Conservation (phyloP, 2,329 filamentous ascomycete species). For the Ascochyta lentis region DNA sequence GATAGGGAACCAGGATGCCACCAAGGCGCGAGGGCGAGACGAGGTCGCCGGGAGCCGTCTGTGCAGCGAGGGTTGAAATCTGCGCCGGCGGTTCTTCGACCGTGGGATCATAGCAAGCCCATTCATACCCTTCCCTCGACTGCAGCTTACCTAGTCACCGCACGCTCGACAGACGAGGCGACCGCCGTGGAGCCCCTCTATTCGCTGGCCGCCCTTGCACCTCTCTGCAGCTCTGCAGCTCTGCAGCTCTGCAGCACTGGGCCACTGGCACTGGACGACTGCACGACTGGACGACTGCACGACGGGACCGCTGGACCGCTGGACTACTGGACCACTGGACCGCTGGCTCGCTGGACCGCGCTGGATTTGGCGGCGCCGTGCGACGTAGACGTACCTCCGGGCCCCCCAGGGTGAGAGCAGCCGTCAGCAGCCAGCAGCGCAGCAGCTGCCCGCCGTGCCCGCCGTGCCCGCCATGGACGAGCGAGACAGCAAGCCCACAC, state of each 20-base stretch:
- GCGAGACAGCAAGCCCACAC: conserved; percentile 20
- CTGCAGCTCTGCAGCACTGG: background rate
- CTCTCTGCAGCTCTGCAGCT: conserved; percentile 7
- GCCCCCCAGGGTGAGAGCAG: background rate
- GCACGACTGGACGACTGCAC: no score
- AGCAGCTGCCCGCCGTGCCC: conserved; percentile 5
- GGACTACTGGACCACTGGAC: no score
- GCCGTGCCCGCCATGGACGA: conserved; percentile 21
- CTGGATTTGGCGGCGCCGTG: no score
- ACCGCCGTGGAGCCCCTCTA: background rate
- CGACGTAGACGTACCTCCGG: background rate
- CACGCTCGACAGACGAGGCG: background rate
- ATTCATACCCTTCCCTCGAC: background rate
- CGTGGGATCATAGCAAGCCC: background rate
- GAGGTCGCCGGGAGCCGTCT: background rate
- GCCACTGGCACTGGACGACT: background rate
- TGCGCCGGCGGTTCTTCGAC: conserved; percentile 13
- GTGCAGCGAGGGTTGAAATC: conserved; percentile 12
- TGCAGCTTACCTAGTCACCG: background rate
- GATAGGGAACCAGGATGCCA: conserved; percentile 8
- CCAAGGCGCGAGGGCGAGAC: background rate
- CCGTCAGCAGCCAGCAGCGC: background rate
- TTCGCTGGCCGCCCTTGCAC: conserved; percentile 3
- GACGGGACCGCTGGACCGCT: no score
- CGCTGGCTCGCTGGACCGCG: no score